Conservation (phyloP, 495 filamentous ascomycete genomes). For the Annulohypoxylon maeteangense region DNA sequence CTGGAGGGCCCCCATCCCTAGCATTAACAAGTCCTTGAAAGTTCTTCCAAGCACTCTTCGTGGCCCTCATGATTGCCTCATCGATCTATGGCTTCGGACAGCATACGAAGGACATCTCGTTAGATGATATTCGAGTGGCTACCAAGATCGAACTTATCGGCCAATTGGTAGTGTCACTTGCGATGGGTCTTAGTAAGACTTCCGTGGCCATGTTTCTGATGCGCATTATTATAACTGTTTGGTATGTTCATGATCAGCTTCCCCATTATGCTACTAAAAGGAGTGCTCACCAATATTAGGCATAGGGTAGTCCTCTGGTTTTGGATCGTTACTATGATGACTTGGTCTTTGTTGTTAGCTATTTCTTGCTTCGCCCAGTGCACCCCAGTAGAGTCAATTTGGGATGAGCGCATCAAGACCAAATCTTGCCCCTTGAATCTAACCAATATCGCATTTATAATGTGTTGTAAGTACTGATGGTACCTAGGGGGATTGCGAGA, state of each 20-base stretch:
- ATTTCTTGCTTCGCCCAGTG: conserved; percentile 32
- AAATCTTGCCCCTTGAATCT: conserved; percentile 18
- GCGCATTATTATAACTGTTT: conserved; percentile 19
- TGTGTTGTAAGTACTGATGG: conserved; percentile 21
- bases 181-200: conserved; percentile 26
- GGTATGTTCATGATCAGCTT: not conserved
- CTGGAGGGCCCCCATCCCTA: not conserved
- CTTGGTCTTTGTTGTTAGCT: conserved; percentile 15
- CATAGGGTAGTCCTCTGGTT: conserved; percentile 30
- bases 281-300: not conserved
- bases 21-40: not conserved
- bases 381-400: conserved; percentile 19
- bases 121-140: conserved; percentile 17
- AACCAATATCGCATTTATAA: conserved; percentile 15
- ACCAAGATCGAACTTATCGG: conserved; percentile 12
- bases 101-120: conserved; percentile 23
- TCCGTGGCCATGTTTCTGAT: conserved; percentile 26
- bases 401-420: conserved; percentile 16
- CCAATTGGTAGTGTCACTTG: conserved; percentile 16
- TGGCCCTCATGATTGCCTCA: conserved; percentile 17
- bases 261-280: not conserved
- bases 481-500: not conserved
- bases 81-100: conserved; percentile 34
- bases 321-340: conserved; percentile 31
- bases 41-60: conserved; percentile 24